Base-by-base conservation (phyloP, 2,329 filamentous ascomycete species). In the Verticillium tricorpus region DNA sequence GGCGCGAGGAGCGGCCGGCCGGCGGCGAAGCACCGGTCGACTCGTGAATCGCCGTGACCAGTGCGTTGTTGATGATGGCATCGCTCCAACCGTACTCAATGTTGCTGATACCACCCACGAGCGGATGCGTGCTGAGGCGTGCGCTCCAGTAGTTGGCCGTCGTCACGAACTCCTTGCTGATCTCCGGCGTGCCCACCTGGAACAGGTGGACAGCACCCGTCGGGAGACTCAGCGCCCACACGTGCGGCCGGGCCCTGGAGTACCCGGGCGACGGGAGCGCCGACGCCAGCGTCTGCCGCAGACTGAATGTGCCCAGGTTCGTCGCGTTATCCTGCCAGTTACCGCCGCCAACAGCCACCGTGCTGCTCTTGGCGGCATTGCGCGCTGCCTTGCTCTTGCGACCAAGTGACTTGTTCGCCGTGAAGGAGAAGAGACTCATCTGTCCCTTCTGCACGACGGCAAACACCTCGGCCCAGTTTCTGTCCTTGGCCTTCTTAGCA, bases 251-350 rank as follows among this genome's bases (percentile, higher is more conserved):
- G 32, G 88, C 85, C 70, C 96, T 93, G 37, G 93, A 97, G 76
- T 98, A 98, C 12, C 95, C 95, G 0, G 95, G 94, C 1, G 93
- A 85, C 9, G 95, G 95, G 15, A 99, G 84, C 0, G 90, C 88
- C 61, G 92, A 97, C 12, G 95, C 95, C 66, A 98, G 90, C 0
- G 93, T 96, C 73, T 98, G 93, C 22, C 93, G 87, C 8, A 99
- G 85, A 54, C 90, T 88, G 74, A 97, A 98, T 22, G 89, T 90
- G 69, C 92, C 93, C 11, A 97, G 82, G 66, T 89, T 92, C 66
- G 96, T 93, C 5, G 95, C 95, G 71, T 96, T 98, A 68, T 97
- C 93, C 74, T 94, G 94, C 95, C 95, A 99, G 74, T 99, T 98
- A 28, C 95, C 95, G 64, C 95, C 95, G 67, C 95, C 95, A 2